Percentiles rank a stretch among this genome's conserved stretches.
phyloP scores from a whole-genome alignment of 2,329 filamentous ascomycete species.

The Diplocarpon mali region DNA sequence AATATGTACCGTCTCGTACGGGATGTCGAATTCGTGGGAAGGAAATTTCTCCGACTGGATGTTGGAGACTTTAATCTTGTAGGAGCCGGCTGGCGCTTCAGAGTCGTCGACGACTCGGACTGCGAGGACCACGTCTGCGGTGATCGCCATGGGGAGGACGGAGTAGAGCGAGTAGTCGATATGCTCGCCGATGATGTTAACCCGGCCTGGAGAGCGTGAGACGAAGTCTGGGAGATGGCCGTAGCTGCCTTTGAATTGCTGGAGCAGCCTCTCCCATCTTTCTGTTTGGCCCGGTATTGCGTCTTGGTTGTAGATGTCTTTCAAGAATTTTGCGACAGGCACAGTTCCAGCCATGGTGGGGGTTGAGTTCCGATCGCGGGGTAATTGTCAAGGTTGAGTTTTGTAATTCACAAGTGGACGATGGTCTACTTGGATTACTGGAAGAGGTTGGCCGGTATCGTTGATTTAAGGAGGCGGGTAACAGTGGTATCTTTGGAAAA shows the following conservation, averaged over 20 bases:
- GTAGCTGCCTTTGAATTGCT: slow-evolving; percentile 60
- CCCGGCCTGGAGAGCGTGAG: slow-evolving; percentile 80
- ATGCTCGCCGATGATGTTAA: slow-evolving; percentile 98
- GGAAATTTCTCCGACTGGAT: slow-evolving; percentile 67
- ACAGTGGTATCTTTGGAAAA: too few species aligned
- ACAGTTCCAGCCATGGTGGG: slow-evolving; percentile 47
- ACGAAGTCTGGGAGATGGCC: slow-evolving; percentile 67
- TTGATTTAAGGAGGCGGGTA: too few species aligned
- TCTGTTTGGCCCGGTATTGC: slow-evolving; percentile 54
- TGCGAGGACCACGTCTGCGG: slow-evolving; percentile 80
- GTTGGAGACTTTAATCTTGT: slow-evolving; percentile 70
- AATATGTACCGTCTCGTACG: slow-evolving; percentile 58
- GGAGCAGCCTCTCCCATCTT: slow-evolving; percentile 66
- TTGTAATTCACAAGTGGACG: neutral
- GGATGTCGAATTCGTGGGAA: slow-evolving; percentile 61
- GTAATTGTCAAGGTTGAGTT: slow-evolving; percentile 5
- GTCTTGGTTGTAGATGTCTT: slow-evolving; percentile 74
- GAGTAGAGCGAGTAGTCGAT: slow-evolving; percentile 98
- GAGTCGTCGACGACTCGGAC: slow-evolving; percentile 44
- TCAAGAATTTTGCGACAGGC: slow-evolving; percentile 62
- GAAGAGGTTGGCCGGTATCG: too few species aligned
- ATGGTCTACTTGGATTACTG: too few species aligned
- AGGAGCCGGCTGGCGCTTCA: slow-evolving; percentile 40
- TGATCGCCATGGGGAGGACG: slow-evolving; percentile 90
- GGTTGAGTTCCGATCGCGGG: slow-evolving; percentile 6